phyloP scores from a whole-genome alignment of 768 basidiomycete species.

The Mycena polygramma region DNA sequence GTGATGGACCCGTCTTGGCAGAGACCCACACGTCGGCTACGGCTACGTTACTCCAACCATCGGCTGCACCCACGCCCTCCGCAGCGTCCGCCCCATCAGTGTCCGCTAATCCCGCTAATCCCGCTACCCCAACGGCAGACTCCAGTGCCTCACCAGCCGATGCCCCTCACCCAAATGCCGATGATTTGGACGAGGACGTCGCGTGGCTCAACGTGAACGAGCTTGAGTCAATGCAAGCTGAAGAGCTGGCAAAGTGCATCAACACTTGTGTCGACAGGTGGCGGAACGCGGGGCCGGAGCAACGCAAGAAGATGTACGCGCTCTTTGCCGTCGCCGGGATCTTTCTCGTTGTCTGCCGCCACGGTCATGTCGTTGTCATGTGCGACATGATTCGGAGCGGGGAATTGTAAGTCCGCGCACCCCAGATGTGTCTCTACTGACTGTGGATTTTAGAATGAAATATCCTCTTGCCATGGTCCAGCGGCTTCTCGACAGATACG shows the following conservation, averaged over 20 bases:
- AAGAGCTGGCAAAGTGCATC: neutral
- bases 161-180: too few relatives aligned
- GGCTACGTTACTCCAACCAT: too few relatives aligned
- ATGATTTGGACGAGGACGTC: slow-evolving; percentile 1
- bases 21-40: too few relatives aligned
- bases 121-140: too few relatives aligned
- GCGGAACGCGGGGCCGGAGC: slow-evolving; percentile 19
- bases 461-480: slow-evolving; percentile 43
- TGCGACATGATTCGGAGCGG: slow-evolving; percentile 46
- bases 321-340: slow-evolving; percentile 43
- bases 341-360: slow-evolving; percentile 45
- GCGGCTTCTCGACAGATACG: slow-evolving; percentile 34
- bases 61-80: too few relatives aligned
- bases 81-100: too few relatives aligned
- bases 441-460: slow-evolving; percentile 43
- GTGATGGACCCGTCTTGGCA: too few relatives aligned
- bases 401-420: slow-evolving; percentile 43
- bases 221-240: neutral
- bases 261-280: slow-evolving; percentile 13
- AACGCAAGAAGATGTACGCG: slow-evolving; percentile 39
- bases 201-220: slow-evolving; percentile 15
- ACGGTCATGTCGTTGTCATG: slow-evolving; percentile 43
- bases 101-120: too few relatives aligned
- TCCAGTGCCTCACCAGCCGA: too few relatives aligned
- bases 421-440: neutral